A percentile compares a stretch with the other conserved stretches of the same genome.
These are phyloP conservation scores for Cladosporium sp. DNA, from an alignment of 2,329 filamentous ascomycete genomes.

Conservation along the genomic window DNA sequence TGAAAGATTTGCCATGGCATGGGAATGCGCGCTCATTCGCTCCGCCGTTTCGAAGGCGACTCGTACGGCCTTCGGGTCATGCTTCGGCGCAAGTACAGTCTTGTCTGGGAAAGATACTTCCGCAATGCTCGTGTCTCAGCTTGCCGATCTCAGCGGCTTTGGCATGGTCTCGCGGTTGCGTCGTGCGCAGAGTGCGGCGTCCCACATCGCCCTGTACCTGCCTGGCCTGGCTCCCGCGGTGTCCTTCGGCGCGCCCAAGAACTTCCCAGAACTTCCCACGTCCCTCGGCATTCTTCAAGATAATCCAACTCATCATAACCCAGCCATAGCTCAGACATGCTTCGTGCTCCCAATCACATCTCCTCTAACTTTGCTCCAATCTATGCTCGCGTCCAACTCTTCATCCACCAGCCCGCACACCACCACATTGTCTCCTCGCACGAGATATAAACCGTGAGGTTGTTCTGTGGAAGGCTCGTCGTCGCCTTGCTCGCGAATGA, in stretches of 20 bases:
- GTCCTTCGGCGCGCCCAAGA: not conserved
- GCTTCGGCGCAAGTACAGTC: not conserved
- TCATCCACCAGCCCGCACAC: slow-evolving; percentile 89
- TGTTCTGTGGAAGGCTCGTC: slow-evolving; percentile 77
- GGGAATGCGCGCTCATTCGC: not conserved
- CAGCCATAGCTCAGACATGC: slow-evolving; percentile 54
- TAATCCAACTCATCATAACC: not conserved
- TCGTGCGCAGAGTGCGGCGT: not conserved
- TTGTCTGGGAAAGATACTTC: not conserved
- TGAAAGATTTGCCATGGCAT: not conserved
- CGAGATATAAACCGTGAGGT: slow-evolving; percentile 83
- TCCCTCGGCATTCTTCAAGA: not conserved
- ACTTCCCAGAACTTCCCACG: not conserved
- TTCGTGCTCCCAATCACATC: slow-evolving; percentile 82
- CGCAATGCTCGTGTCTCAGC: not conserved
- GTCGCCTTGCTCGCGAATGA: slow-evolving; percentile 84
- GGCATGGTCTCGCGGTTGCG: not conserved
- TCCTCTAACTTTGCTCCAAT: slow-evolving; percentile 89
- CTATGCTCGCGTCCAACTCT: slow-evolving; percentile 81
- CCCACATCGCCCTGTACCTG: not conserved
- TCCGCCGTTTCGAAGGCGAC: not conserved
- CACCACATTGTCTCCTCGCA: slow-evolving; percentile 92
- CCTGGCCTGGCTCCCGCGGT: not conserved
- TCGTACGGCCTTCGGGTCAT: not conserved
- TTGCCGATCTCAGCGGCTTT: not conserved